Evolutionary conservation across 192 early-diverging fungal genomes (phyloP).

Genomic region (Mortierella hygrophila): DNA sequence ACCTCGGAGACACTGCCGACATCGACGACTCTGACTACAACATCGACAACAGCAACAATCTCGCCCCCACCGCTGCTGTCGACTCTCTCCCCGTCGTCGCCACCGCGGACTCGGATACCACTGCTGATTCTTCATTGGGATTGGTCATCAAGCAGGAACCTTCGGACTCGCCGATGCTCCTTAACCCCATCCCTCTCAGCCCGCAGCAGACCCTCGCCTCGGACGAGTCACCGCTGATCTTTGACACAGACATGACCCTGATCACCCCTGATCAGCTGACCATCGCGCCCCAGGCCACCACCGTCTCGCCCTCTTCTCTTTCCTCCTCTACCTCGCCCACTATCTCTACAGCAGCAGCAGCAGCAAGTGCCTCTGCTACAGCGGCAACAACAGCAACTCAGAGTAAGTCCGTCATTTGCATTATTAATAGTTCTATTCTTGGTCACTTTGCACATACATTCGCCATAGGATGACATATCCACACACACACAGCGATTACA

Average conservation of each 20-base stretch:
- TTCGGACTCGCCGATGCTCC: constrained; percentile 4
- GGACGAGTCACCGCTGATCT: constrained; percentile 6
- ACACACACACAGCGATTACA: not conserved
- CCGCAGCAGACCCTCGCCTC: constrained; percentile 18
- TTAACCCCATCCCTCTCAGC: constrained; percentile 4
- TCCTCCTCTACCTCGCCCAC: not conserved
- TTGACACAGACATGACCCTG: constrained; percentile 13
- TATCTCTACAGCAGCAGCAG: not conserved
- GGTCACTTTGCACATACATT: not conserved
- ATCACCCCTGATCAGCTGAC: constrained; percentile 47
- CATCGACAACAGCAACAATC: constrained; percentile 23
- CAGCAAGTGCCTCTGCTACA: not conserved
- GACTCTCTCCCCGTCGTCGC: not conserved
- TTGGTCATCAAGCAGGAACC: constrained; percentile 1
- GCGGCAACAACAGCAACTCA: not conserved
- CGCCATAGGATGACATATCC: not conserved
- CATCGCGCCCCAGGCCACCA: constrained; percentile 43
- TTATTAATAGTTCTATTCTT: constrained; percentile 7
- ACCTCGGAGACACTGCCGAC: constrained; percentile 26
- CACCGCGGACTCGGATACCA: not conserved
- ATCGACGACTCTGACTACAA: constrained; percentile 24
- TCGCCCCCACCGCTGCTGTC: not conserved
- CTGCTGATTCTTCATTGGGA: no score
- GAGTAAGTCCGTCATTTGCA: constrained; percentile 5
- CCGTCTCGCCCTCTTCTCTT: constrained; percentile 12